These are phyloP conservation scores for Geotrichum fermentans DNA, from an alignment of 1,139 yeast genomes.

Conservation along the genomic window DNA sequence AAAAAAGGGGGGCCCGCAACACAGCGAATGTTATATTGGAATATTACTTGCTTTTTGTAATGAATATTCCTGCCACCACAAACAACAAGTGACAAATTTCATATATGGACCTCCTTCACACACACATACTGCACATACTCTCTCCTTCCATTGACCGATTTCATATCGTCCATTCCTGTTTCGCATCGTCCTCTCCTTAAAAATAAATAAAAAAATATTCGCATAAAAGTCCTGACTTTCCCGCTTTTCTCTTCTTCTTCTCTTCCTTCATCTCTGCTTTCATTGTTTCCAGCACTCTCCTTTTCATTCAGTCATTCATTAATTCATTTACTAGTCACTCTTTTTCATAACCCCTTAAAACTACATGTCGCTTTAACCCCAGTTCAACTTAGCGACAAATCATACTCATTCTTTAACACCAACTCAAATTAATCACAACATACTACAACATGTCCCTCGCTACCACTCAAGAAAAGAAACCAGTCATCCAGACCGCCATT, in stretches of 20 bases:
- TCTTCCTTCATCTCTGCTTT: not conserved
- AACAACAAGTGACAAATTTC: not conserved
- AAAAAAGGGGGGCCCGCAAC: not conserved
- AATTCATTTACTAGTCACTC: not conserved
- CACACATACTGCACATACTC: no score
- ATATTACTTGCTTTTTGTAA: no score
- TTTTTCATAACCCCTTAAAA: not conserved
- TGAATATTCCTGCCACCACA: not conserved
- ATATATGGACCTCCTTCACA: no score
- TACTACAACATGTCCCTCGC: conserved; percentile 6
- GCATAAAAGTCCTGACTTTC: no score
- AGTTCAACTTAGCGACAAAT: no score
- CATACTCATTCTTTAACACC: not conserved
- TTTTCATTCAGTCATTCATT: not conserved
- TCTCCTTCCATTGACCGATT: no score
- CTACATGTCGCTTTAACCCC: not conserved
- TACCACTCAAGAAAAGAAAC: not conserved
- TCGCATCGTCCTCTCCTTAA: no score
- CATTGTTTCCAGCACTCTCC: not conserved
- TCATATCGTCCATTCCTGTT: no score
- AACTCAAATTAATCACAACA: no score
- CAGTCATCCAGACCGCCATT: conserved; percentile 11
- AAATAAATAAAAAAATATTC: no score
- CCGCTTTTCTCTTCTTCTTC: no score
- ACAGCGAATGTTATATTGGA: not conserved